These are phyloP conservation scores for Vigna mungo DNA, from an alignment of 306 rosid species.

Conservation along the genomic window DNA sequence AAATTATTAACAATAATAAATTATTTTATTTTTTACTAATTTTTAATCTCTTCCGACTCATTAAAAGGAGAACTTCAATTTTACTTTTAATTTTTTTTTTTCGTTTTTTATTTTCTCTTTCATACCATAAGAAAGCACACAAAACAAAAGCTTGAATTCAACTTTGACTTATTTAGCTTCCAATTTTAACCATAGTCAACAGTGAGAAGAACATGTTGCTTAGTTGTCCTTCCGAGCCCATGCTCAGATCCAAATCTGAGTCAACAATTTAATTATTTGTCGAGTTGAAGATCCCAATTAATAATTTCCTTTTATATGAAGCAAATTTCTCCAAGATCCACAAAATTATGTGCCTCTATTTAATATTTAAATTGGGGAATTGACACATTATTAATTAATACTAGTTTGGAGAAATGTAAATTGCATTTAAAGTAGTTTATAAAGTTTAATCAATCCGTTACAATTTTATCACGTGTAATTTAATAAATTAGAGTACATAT, in stretches of 20 bases:
- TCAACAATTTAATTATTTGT: slow-evolving; percentile 21
- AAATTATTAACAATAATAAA: too few relatives aligned
- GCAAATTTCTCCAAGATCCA: background rate
- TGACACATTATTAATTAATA: background rate
- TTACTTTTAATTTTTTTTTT: too few relatives aligned
- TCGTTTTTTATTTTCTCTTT: too few relatives aligned
- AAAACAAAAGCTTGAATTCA: background rate
- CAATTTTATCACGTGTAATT: too few relatives aligned
- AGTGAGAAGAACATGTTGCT: slow-evolving; percentile 33
- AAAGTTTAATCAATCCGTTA: too few relatives aligned
- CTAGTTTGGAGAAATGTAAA: background rate
- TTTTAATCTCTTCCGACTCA: too few relatives aligned
- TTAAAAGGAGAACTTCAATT: too few relatives aligned
- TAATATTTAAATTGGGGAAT: slow-evolving; percentile 20
- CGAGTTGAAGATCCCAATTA: slow-evolving; percentile 39
- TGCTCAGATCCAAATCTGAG: slow-evolving; percentile 47
- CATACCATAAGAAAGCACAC: too few relatives aligned
- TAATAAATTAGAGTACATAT: too few relatives aligned
- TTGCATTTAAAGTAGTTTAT: too few relatives aligned
- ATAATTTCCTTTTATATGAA: slow-evolving; percentile 12
- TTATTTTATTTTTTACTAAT: too few relatives aligned
- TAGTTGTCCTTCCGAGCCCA: slow-evolving; percentile 30
- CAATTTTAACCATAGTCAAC: background rate
- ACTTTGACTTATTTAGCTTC: background rate
- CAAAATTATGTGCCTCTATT: slow-evolving; percentile 6